These are phyloP conservation scores for Leptographium lundbergii DNA, from an alignment of 2,329 filamentous ascomycete genomes.

Conservation along the genomic window DNA sequence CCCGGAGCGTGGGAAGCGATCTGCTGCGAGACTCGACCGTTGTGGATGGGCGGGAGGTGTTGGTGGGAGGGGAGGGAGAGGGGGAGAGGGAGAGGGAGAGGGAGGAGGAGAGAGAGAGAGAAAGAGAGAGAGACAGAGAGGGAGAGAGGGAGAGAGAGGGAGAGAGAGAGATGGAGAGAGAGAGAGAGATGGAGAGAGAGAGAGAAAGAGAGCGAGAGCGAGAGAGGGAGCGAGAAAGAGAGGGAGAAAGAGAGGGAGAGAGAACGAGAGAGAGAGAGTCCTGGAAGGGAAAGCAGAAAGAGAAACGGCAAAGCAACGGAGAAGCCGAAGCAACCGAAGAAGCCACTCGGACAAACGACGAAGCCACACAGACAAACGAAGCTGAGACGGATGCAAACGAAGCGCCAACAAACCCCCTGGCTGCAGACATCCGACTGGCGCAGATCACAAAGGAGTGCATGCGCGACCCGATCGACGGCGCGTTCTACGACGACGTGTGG, in stretches of 20 bases:
- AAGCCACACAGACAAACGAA: too few relatives aligned
- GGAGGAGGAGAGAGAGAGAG: neutral
- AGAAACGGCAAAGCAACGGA: too few relatives aligned
- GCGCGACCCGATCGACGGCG: slow-evolving; percentile 71
- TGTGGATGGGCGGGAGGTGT: slow-evolving; percentile 55
- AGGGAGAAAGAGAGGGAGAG: too few relatives aligned
- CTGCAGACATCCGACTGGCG: slow-evolving; percentile 59
- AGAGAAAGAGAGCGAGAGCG: neutral
- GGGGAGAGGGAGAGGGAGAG: too few relatives aligned
- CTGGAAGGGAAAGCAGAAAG: too few relatives aligned
- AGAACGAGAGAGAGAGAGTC: too few relatives aligned
- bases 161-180: too few relatives aligned
- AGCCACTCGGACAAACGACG: too few relatives aligned
- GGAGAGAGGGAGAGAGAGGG: too few relatives aligned
- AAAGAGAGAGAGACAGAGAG: neutral
- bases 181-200: too few relatives aligned
- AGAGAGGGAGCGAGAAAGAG: neutral
- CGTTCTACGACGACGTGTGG: slow-evolving; percentile 85
- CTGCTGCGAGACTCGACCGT: slow-evolving; percentile 60
- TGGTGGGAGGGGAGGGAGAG: slow-evolving; percentile 33
- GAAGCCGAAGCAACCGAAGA: too few relatives aligned
- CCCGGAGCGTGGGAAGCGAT: slow-evolving; percentile 46
- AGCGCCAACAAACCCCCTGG: slow-evolving; percentile 25
- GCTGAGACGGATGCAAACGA: slow-evolving; percentile 15
- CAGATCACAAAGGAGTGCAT: slow-evolving; percentile 83